Evolutionary conservation across 345 rosid species (phyloP), one percentile per base, ranked within the genome.

Genomic region (Rhizophora mangle): DNA sequence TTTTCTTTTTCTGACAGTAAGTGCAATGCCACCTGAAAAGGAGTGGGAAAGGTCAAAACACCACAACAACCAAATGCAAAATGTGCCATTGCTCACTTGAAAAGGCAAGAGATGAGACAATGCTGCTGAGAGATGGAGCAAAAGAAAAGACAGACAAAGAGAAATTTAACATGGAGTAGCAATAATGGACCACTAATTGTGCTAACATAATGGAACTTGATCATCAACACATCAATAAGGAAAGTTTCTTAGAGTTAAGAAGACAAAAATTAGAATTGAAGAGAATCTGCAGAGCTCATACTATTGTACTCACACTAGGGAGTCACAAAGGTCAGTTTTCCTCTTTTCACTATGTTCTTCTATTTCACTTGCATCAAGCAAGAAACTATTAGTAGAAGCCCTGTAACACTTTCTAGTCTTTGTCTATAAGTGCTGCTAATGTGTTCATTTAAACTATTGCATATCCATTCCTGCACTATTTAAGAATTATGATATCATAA

Each of bases 1-100:
- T 86, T 95, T 78, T 95, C 93, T 65, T 80, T 84, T 36, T 87
- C 90, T 54, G 96, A 82, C 60, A 88, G 78, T 70, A 89, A 81
- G 86, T 94, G 96, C 65, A 85, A 75, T 66, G 97, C 92, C 79
- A 87, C 99, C 99, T 95, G 83, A 74, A 66, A 77, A 67, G 60
- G 31, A 21, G 60, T 24, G 29, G 24, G 59, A 56, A 56, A 56
- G 4, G 54, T 70, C 49, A 67, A 22, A 55, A 24, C 63, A 47
- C 47, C 26, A 60, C 49, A 68, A 68, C 18, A 68, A 37, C 24
- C 19, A 43, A 43, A 58, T 57, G 11, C 9, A n/a, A n/a, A 43
- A 43, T 27, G 15, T 46, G 6, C 18, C 16, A 6, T 1, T 58
- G n/a, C 58, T 29, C 46, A 3, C 51, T 67, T 67, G 30, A 21